These are phyloP conservation scores for Aspergillus calidoustus DNA, from an alignment of 2,329 filamentous ascomycete species.

Conservation along the genomic window DNA sequence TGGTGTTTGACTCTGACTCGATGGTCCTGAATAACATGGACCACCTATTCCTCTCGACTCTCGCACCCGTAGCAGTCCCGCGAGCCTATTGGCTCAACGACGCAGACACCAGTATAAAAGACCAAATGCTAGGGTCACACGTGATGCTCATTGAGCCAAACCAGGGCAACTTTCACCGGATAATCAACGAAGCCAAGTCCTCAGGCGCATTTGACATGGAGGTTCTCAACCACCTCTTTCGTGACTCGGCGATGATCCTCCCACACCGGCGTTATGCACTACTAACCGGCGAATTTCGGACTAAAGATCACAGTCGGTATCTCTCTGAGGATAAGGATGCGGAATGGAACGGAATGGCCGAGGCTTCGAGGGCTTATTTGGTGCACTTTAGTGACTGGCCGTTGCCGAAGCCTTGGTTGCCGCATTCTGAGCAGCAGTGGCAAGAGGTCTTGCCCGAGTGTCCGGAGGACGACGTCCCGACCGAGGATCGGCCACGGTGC, in stretches of 20 bases:
- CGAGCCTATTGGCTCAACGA: conserved; percentile 10
- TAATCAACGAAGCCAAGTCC: neutral
- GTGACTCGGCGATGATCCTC: conserved; percentile 3
- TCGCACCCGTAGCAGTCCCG: conserved; percentile 9
- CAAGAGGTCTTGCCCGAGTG: neutral
- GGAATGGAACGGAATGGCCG: conserved; percentile 57
- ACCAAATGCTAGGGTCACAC: conserved; percentile 3
- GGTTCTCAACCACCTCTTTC: conserved; percentile 10
- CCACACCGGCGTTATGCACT: conserved; percentile 11
- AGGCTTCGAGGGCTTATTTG: conserved; percentile 58
- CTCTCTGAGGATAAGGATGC: conserved; percentile 51
- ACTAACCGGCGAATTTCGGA: conserved; percentile 13
- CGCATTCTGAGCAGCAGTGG: neutral
- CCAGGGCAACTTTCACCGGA: neutral
- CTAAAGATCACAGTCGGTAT: conserved; percentile 51
- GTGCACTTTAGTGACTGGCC: conserved; percentile 70
- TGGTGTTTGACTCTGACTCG: neutral
- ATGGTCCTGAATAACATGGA: conserved; percentile 9
- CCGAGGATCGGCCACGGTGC: neutral
- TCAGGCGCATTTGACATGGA: neutral
- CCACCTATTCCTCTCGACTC: conserved; percentile 5
- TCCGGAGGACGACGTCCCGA: neutral
- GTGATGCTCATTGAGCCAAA: conserved; percentile 15
- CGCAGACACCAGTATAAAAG: too few relatives aligned
- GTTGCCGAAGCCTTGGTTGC: conserved; percentile 33